Evolutionary conservation across 495 filamentous ascomycete species (phyloP).

Genomic region (Talaromyces trachyspermus): DNA sequence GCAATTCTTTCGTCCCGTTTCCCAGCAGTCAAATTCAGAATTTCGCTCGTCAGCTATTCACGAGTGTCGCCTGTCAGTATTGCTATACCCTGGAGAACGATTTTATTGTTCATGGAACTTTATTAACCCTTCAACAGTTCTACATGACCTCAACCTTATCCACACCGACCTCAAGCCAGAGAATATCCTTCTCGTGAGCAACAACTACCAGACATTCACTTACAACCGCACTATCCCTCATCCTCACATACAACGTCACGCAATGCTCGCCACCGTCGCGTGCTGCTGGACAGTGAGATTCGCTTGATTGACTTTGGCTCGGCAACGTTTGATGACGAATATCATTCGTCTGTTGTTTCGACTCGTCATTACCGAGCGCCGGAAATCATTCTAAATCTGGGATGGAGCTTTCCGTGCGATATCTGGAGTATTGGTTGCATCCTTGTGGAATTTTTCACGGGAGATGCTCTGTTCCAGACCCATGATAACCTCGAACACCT

Average conservation of each 20-base stretch:
- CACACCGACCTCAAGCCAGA: constrained; percentile 98
- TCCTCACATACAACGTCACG: constrained; percentile 70
- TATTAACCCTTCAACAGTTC: constrained; percentile 47
- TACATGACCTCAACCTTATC: constrained; percentile 96
- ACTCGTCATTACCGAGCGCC: constrained; percentile 94
- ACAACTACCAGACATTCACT: constrained; percentile 88
- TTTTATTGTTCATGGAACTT: neutral
- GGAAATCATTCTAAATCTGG: constrained; percentile 93
- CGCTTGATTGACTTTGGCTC: constrained; percentile 96
- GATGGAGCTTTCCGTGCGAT: constrained; percentile 97
- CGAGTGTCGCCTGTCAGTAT: constrained; percentile 92
- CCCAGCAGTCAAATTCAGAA: constrained; percentile 98
- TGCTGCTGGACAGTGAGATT: constrained; percentile 92
- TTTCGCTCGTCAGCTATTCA: constrained; percentile 91
- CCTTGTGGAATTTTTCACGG: constrained; percentile 97
- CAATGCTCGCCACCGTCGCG: constrained; percentile 76
- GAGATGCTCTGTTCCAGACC: constrained; percentile 94
- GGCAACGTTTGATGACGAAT: constrained; percentile 96
- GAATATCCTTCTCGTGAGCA: constrained; percentile 91
- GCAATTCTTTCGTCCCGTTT: constrained; percentile 89
- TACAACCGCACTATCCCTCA: constrained; percentile 90
- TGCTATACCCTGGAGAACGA: neutral
- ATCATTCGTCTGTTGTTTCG: constrained; percentile 94
- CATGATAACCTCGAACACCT: constrained; percentile 97
- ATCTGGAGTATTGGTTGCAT: constrained; percentile 99